These are phyloP conservation scores for Colletotrichum liriopes DNA, from an alignment of 2,329 filamentous ascomycete species.

Conservation along the genomic window DNA sequence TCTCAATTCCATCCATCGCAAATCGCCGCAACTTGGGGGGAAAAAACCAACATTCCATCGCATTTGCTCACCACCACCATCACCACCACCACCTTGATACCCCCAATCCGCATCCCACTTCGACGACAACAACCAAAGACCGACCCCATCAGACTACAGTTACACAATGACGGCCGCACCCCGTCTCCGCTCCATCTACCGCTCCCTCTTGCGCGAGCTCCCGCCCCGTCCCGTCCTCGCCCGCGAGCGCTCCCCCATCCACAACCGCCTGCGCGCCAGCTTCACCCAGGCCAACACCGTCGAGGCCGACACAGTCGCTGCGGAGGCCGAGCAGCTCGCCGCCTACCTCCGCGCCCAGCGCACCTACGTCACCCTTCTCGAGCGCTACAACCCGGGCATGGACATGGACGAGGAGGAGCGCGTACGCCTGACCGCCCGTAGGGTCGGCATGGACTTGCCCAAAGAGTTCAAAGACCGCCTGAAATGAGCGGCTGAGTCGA, in stretches of 20 bases:
- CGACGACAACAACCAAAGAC: neutral
- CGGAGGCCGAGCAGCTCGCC: conserved; percentile 81
- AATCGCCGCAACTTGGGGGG: neutral
- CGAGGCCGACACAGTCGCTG: conserved; percentile 46
- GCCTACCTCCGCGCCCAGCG: conserved; percentile 90
- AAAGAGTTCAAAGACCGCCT: conserved; percentile 64
- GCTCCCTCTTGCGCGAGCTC: conserved; percentile 89
- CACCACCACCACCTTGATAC: neutral
- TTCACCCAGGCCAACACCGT: conserved; percentile 63
- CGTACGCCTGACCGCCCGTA: conserved; percentile 85
- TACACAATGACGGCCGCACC: conserved; percentile 52
- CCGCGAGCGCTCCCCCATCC: conserved; percentile 76
- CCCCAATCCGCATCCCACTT: neutral
- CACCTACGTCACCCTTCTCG: conserved; percentile 83
- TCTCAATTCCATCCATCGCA: neutral
- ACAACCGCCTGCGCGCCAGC: conserved; percentile 76
- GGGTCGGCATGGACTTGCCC: conserved; percentile 93
- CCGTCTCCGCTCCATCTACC: conserved; percentile 83
- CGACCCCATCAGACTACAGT: neutral
- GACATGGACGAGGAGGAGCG: conserved; percentile 89
- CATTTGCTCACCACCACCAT: neutral
- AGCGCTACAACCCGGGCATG: conserved; percentile 95
- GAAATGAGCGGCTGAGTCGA: conserved; percentile 8
- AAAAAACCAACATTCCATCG: neutral
- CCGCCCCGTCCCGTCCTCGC: conserved; percentile 76